A percentile compares a stretch with the other conserved stretches of the same genome.
phyloP scores from a whole-genome alignment of 2,329 filamentous ascomycete genomes.

The Ascochyta koolunga region DNA sequence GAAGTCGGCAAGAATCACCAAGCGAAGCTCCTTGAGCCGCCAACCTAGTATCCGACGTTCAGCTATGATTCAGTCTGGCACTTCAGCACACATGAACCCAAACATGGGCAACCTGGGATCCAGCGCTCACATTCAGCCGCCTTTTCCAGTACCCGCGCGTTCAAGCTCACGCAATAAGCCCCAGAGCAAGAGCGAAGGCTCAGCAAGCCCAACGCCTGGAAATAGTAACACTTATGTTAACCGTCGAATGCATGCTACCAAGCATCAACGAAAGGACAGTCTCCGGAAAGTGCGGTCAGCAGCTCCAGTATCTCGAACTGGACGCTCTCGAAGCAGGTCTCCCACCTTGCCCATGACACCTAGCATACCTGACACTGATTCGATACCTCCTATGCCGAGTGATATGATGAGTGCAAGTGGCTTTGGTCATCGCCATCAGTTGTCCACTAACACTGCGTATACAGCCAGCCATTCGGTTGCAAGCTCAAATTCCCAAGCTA shows the following conservation, averaged over 20 bases:
- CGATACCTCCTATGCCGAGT: slow-evolving; percentile 72
- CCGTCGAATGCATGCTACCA: slow-evolving; percentile 49
- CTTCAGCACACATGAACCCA: slow-evolving; percentile 73
- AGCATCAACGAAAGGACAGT: slow-evolving; percentile 63
- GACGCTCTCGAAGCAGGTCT: slow-evolving; percentile 54
- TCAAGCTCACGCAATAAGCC: slow-evolving; percentile 82
- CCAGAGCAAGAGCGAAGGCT: slow-evolving; percentile 74
- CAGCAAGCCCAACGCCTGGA: slow-evolving; percentile 74
- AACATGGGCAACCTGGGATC: slow-evolving; percentile 63
- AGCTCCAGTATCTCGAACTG: slow-evolving; percentile 65
- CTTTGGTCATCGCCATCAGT: slow-evolving; percentile 60
- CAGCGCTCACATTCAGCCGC: slow-evolving; percentile 62
- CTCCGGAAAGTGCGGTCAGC: slow-evolving; percentile 84
- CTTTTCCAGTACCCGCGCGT: slow-evolving; percentile 89
- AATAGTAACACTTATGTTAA: slow-evolving; percentile 43
- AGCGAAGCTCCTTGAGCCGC: slow-evolving; percentile 40
- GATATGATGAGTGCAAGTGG: slow-evolving; percentile 66
- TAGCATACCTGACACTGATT: slow-evolving; percentile 71
- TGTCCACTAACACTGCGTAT: slow-evolving; percentile 65
- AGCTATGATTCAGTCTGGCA: slow-evolving; percentile 80
- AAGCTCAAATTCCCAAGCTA: slow-evolving; percentile 70
- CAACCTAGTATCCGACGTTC: slow-evolving; percentile 73
- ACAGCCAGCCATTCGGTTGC: slow-evolving; percentile 63
- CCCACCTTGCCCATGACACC: slow-evolving; percentile 71
- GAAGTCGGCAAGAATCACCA: slow-evolving; percentile 43